A percentile compares a stretch with the other conserved stretches of the same genome.
Evolutionary conservation across 1,284 basidiomycete genomes (phyloP).

Genomic region (Butyriboletus appendiculatus): DNA sequence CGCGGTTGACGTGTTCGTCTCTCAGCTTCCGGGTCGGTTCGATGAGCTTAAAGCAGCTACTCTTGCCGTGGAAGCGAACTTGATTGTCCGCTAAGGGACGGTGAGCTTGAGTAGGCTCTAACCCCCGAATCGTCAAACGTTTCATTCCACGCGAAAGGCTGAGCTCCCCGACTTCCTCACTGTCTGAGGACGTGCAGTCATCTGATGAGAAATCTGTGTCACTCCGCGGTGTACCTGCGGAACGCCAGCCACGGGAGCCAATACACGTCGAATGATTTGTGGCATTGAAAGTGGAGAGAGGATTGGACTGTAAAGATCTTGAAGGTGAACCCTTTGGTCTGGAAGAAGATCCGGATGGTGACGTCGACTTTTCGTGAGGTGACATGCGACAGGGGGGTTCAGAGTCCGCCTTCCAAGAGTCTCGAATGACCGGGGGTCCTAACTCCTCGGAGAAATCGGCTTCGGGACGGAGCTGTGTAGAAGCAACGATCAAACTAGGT

Average conservation of each 20-base stretch:
- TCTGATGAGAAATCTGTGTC: constrained; percentile 39
- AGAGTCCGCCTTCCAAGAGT: constrained; percentile 64
- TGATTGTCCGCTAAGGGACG: constrained; percentile 34
- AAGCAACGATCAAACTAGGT: constrained; percentile 13
- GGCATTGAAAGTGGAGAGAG: constrained; percentile 7
- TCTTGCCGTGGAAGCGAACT: constrained; percentile 62
- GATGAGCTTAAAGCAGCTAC: constrained; percentile 56
- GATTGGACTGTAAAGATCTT: constrained; percentile 7
- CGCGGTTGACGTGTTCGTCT: constrained; percentile 44
- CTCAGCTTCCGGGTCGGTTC: constrained; percentile 54
- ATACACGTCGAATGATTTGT: background rate
- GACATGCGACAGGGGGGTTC: constrained; percentile 12
- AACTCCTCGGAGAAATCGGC: constrained; percentile 66
- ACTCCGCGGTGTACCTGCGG: constrained; percentile 22
- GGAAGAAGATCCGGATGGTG: constrained; percentile 21
- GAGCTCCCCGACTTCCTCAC: constrained; percentile 41
- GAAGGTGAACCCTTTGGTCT: constrained; percentile 17
- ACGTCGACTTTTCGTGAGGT: constrained; percentile 24
- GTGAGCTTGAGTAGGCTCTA: constrained; percentile 34
- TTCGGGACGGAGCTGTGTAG: constrained; percentile 63
- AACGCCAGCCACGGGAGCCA: constrained; percentile 7
- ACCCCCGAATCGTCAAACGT: constrained; percentile 41
- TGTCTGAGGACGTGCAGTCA: constrained; percentile 40
- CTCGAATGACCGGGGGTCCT: constrained; percentile 68
- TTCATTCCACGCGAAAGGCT: constrained; percentile 40